Evolutionary conservation across 108 stramenopile species (phyloP).

Genomic region (Craspedostauros australis): DNA sequence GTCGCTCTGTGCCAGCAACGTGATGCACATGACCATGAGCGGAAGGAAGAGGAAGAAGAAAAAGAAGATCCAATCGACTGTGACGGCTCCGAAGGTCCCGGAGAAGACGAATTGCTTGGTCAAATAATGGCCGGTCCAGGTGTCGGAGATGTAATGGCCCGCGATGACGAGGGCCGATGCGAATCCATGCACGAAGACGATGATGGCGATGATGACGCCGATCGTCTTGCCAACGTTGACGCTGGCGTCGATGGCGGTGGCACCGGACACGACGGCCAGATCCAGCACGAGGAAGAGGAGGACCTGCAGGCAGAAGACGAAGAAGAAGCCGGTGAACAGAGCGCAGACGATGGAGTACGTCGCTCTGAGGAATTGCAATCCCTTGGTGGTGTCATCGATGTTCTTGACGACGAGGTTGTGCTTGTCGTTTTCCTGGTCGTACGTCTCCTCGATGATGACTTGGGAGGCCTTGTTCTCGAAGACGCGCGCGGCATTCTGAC

Average conservation of each 20-base stretch:
- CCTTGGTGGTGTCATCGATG: slow-evolving; percentile 20
- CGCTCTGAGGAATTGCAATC: slow-evolving; percentile 29
- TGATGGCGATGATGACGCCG: slow-evolving; percentile 38
- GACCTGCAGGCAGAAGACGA: slow-evolving; percentile 62
- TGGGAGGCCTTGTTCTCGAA: slow-evolving; percentile 34
- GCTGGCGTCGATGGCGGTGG: slow-evolving; percentile 1
- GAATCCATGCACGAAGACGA: slow-evolving; percentile 41
- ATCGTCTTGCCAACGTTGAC: slow-evolving; percentile 7
- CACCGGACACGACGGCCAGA: slow-evolving; percentile 31
- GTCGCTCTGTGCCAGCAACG: slow-evolving; percentile 27
- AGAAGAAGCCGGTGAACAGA: slow-evolving; percentile 52
- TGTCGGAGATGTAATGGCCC: slow-evolving; percentile 39
- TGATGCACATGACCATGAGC: slow-evolving; percentile 19
- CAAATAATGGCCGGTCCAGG: slow-evolving; percentile 34
- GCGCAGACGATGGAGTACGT: slow-evolving; percentile 45
- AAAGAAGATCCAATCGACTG: slow-evolving; percentile 31
- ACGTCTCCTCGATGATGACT: slow-evolving; percentile 39
- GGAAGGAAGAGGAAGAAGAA: slow-evolving; percentile 47
- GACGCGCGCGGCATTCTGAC: slow-evolving; percentile 30
- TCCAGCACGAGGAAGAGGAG: slow-evolving; percentile 50
- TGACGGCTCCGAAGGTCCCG: background rate
- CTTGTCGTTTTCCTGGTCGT: slow-evolving; percentile 12
- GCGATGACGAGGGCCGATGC: slow-evolving; percentile 54
- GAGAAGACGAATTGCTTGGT: slow-evolving; percentile 23
- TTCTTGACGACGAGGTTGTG: slow-evolving; percentile 37